phyloP scores from a whole-genome alignment of 768 basidiomycete genomes.

The Tephrocybe sp. region DNA sequence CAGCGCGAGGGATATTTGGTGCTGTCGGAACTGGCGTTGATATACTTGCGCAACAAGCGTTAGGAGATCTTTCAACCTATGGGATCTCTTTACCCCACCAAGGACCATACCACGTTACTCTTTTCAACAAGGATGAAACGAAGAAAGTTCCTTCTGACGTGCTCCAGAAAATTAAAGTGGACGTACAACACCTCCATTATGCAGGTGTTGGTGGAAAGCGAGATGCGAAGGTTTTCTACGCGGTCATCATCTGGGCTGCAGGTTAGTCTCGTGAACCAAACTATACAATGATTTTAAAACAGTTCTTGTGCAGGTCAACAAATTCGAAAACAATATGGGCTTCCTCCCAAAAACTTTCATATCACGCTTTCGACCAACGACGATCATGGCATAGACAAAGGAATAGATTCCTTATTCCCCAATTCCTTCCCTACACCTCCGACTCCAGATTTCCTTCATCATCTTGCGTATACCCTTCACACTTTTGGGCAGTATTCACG shows the following conservation, averaged over 20 bases:
- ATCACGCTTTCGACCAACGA: slow-evolving; percentile 43
- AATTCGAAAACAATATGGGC: slow-evolving; percentile 44
- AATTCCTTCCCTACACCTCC: slow-evolving; percentile 28
- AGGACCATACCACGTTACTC: slow-evolving; percentile 36
- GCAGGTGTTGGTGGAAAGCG: slow-evolving; percentile 39
- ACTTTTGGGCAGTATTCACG: slow-evolving; percentile 29
- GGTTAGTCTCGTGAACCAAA: slow-evolving; percentile 19
- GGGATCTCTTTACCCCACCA: slow-evolving; percentile 1
- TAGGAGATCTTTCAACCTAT: not conserved
- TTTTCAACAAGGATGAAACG: slow-evolving; percentile 39
- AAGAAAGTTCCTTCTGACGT: slow-evolving; percentile 21
- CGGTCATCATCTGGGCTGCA: slow-evolving; percentile 53
- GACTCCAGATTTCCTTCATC: slow-evolving; percentile 37
- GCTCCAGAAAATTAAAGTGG: slow-evolving; percentile 20
- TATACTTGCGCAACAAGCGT: slow-evolving; percentile 14
- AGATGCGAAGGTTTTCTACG: slow-evolving; percentile 34
- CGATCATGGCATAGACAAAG: slow-evolving; percentile 44
- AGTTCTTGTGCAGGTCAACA: slow-evolving; percentile 36
- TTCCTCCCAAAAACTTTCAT: slow-evolving; percentile 54
- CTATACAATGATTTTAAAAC: no score
- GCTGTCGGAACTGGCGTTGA: slow-evolving; percentile 19
- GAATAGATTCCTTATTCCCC: slow-evolving; percentile 40
- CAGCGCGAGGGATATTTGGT: slow-evolving; percentile 17
- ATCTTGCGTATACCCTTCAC: slow-evolving; percentile 44
- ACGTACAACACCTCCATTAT: slow-evolving; percentile 29